Conservation (phyloP, 2,329 filamentous ascomycete species). For the Annulohypoxylon truncatum region DNA sequence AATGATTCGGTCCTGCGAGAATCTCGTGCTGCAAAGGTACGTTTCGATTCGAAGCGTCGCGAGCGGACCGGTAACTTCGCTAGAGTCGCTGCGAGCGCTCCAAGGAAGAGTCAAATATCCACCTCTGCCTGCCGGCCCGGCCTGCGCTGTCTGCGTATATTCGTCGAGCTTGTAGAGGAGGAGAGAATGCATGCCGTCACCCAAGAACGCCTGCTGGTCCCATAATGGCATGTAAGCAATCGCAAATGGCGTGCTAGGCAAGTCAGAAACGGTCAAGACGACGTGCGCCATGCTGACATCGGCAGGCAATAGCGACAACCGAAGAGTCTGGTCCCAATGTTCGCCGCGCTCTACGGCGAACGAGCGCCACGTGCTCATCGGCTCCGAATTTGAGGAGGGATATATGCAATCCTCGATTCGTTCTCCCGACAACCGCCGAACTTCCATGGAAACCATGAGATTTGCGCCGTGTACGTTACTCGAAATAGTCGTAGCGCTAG, state of each 20-base stretch:
- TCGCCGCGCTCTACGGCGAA: constrained; percentile 82
- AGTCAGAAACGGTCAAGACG: constrained; percentile 89
- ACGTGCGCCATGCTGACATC: constrained; percentile 87
- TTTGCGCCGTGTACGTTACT: constrained; percentile 74
- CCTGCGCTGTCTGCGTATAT: constrained; percentile 76
- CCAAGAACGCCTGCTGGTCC: constrained; percentile 89
- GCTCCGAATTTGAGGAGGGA: constrained; percentile 82
- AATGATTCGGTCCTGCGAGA: constrained; percentile 91
- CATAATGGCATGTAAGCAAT: constrained; percentile 93
- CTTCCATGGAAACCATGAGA: constrained; percentile 88
- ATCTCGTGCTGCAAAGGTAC: constrained; percentile 92
- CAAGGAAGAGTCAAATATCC: constrained; percentile 90
- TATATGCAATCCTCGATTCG: constrained; percentile 90
- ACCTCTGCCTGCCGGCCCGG: constrained; percentile 75
- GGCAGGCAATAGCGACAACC: constrained; percentile 79
- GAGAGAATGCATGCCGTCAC: constrained; percentile 84
- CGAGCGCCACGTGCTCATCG: constrained; percentile 88
- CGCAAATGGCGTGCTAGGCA: constrained; percentile 88
- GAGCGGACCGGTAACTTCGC: constrained; percentile 82
- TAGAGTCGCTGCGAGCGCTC: constrained; percentile 74
- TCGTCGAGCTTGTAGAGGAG: constrained; percentile 94
- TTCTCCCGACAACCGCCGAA: constrained; percentile 81
- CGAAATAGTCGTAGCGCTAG: constrained; percentile 79
- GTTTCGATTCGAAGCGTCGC: constrained; percentile 84
- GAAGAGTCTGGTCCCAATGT: constrained; percentile 88